phyloP scores from a whole-genome alignment of 2,329 filamentous ascomycete genomes.

The Diplocarpon mali region DNA sequence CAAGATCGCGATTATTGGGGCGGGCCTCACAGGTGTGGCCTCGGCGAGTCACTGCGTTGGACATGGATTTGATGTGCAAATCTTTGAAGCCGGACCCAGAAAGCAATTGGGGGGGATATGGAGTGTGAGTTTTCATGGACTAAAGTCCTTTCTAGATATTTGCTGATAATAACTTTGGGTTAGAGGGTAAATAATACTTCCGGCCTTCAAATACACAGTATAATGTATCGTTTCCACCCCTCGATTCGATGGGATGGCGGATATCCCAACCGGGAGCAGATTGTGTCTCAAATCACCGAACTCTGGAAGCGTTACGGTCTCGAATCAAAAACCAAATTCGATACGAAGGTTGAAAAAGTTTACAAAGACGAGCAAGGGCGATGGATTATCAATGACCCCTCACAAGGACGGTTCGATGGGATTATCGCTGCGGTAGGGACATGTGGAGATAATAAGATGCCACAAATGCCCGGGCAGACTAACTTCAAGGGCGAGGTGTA shows the following conservation, averaged over 20 bases:
- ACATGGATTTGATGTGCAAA: conserved; percentile 70
- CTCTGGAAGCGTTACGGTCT: conserved; percentile 69
- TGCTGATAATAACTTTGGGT: background rate
- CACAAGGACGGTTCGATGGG: conserved; percentile 65
- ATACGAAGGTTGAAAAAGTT: conserved; percentile 56
- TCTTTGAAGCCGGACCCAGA: conserved; percentile 63
- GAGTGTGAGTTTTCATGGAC: conserved; percentile 43
- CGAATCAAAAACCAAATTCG: conserved; percentile 59
- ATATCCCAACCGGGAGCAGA: conserved; percentile 70
- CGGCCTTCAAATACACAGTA: conserved; percentile 69
- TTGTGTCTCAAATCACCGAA: conserved; percentile 57
- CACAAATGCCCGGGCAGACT: conserved; percentile 57
- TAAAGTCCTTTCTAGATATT: no score
- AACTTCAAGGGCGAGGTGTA: conserved; percentile 61
- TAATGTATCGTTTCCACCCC: conserved; percentile 85
- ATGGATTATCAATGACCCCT: conserved; percentile 68
- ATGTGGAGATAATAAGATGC: conserved; percentile 68
- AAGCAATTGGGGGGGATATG: conserved; percentile 68
- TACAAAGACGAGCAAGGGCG: conserved; percentile 56
- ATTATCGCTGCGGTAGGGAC: conserved; percentile 70
- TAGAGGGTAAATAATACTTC: conserved; percentile 74
- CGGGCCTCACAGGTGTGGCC: conserved; percentile 64
- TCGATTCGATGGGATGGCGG: conserved; percentile 62
- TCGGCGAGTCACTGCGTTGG: conserved; percentile 74
- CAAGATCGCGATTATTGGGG: conserved; percentile 57